Evolutionary conservation across 108 stramenopile genomes (phyloP).

Genomic region (Pseudonitzschia pungens): DNA sequence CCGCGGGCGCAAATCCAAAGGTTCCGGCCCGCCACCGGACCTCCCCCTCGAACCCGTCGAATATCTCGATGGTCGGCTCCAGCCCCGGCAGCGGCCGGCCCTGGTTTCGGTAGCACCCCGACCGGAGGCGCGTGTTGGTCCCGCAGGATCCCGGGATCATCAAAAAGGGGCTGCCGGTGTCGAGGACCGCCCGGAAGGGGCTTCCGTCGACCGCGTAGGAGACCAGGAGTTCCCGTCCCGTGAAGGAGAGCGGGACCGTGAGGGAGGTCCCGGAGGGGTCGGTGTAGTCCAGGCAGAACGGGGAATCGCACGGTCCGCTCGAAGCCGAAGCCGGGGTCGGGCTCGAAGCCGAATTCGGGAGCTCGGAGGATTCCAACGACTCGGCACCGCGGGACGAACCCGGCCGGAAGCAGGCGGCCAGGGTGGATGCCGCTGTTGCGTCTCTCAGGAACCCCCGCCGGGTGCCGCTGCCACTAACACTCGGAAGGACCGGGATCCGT

Average conservation of each 20-base stretch:
- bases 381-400: background rate
- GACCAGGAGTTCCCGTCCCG: slow-evolving; percentile 40
- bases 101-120: slow-evolving; percentile 51
- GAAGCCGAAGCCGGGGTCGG: no score
- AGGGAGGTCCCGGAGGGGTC: background rate
- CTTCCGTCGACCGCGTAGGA: slow-evolving; percentile 47
- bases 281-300: background rate
- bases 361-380: no score
- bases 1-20: slow-evolving; percentile 42
- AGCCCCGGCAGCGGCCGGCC: slow-evolving; percentile 31
- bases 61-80: slow-evolving; percentile 48
- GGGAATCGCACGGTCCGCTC: no score
- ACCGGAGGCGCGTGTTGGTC: slow-evolving; percentile 31
- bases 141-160: slow-evolving; percentile 51
- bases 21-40: slow-evolving; percentile 58
- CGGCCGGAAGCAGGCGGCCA: background rate
- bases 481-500: background rate
- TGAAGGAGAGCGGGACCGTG: slow-evolving; percentile 40
- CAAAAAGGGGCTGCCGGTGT: slow-evolving; percentile 63
- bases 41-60: slow-evolving; percentile 60
- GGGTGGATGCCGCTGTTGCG: background rate
- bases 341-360: no score
- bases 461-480: background rate
- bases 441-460: background rate
- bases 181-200: slow-evolving; percentile 53